Evolutionary conservation across 345 rosid species (phyloP).

Genomic region (rapeseed (Brassica napus)): DNA sequence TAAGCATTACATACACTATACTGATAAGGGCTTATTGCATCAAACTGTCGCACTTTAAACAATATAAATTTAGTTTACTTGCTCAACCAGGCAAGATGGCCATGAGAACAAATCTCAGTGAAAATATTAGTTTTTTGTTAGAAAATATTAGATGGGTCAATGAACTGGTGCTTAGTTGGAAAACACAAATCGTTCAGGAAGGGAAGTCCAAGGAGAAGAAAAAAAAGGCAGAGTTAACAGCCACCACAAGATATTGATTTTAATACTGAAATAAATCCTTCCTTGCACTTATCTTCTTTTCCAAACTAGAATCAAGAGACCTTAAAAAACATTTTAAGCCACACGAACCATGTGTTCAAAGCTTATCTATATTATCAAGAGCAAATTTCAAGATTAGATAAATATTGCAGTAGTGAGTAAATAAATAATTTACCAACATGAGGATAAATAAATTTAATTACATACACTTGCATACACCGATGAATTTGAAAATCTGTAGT

Average conservation of each 20-base stretch:
- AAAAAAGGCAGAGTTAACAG: constrained; percentile 15
- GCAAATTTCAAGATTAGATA: neutral
- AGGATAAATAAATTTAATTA: neutral
- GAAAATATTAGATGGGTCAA: neutral
- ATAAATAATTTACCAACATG: constrained; percentile 10
- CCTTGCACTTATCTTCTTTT: constrained; percentile 52
- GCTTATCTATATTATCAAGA: constrained; percentile 25
- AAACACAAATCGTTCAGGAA: constrained; percentile 25
- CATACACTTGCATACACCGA: neutral
- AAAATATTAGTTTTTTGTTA: constrained; percentile 13
- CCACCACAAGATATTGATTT: constrained; percentile 44
- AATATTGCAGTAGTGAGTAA: constrained; percentile 4
- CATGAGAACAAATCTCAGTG: constrained; percentile 3
- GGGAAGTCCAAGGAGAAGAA: constrained; percentile 41
- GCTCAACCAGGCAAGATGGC: neutral
- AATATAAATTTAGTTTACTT: neutral
- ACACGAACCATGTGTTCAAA: constrained; percentile 42
- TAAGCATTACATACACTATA: neutral
- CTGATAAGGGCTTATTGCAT: constrained; percentile 6
- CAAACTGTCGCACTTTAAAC: neutral
- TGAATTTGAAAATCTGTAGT: neutral
- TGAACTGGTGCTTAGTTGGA: constrained; percentile 33
- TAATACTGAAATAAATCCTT: constrained; percentile 27
- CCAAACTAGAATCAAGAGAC: constrained; percentile 41
- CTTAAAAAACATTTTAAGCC: constrained; percentile 40